Evolutionary conservation across 2,329 filamentous ascomycete genomes (phyloP), one percentile per base, ranked within the genome.

Genomic region (Metarhizium robertsii): DNA sequence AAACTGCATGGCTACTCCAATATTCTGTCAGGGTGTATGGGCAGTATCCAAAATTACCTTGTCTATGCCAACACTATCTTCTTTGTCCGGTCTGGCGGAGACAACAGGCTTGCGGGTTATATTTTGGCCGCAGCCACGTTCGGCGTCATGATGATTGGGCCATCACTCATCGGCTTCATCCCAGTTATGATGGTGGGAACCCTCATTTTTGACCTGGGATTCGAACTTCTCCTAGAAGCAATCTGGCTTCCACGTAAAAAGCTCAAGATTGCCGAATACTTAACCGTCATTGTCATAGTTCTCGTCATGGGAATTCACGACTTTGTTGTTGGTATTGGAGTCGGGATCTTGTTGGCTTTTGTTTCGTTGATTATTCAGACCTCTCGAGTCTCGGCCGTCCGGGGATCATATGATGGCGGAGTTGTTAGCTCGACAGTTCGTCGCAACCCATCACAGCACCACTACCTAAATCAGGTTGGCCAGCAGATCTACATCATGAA

Each of bases 11-110:
- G 94, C 2, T 83, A 94, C 61, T 96, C 92, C 1, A 99, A 99
- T 71, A 87, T 92, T 18, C 64, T 97, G 11, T 97, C 92, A 8
- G 94, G 94, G 2, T 82, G 86, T 59, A 77, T 83, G 13, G 94
- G 94, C 13, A 96, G 92, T 66, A 95, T 99, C 57, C 80, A 95
- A 71, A 99, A 99, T 69, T 99, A 99, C 66, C 80, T 99, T 2
- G 94, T 99, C 0, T 99, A 97, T 65, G 92, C 92, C 57, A 99
- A 99, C 68, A 96, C 91, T 60, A 82, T 96, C n/a, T 84, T 99
- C 55, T 97, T 99, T 71, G 95, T 97, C 67, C 84, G 88, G 30
- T 95, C 91, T 50, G 94, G 94, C 16, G 94, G 92, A 20, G 84
- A 95, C 66, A 92, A 84, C 64, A 85, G 94, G 51, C 74, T 95